phyloP scores from a whole-genome alignment of 2,329 filamentous ascomycete genomes.

The Tothia fuscella region DNA sequence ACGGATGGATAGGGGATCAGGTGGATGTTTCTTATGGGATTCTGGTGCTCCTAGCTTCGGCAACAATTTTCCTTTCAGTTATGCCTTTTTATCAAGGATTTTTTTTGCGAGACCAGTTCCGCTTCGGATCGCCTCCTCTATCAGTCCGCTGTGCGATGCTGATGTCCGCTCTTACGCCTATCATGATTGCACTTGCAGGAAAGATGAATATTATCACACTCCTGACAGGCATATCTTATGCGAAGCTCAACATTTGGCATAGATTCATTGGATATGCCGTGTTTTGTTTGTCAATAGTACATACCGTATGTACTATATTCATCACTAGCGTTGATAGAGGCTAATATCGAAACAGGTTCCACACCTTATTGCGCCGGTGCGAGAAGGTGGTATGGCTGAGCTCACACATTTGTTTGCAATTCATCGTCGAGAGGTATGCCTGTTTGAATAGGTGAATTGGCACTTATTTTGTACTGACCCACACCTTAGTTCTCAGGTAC shows the following conservation, averaged over 20 bases:
- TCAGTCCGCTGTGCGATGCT: constrained; percentile 19
- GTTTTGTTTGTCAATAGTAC: constrained; percentile 17
- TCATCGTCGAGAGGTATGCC: constrained; percentile 13
- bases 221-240: constrained; percentile 20
- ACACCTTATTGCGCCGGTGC: constrained; percentile 16
- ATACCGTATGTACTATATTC: constrained; percentile 14
- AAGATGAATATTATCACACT: constrained; percentile 21
- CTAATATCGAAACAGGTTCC: constrained; percentile 13
- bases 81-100: constrained; percentile 15
- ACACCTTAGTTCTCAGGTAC: constrained; percentile 14
- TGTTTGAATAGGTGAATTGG: no score
- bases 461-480: not conserved
- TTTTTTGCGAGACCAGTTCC: constrained; percentile 15
- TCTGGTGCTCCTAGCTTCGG: constrained; percentile 12
- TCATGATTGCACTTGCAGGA: constrained; percentile 18
- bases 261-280: constrained; percentile 15
- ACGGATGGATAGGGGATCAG: constrained; percentile 9
- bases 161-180: constrained; percentile 19
- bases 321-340: not conserved
- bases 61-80: constrained; percentile 14
- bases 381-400: constrained; percentile 15
- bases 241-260: constrained; percentile 21
- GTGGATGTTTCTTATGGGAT: constrained; percentile 15
- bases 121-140: constrained; percentile 18
- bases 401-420: constrained; percentile 14